phyloP scores from a whole-genome alignment of 1,284 basidiomycete species.

The Malassezia brasiliensis region DNA sequence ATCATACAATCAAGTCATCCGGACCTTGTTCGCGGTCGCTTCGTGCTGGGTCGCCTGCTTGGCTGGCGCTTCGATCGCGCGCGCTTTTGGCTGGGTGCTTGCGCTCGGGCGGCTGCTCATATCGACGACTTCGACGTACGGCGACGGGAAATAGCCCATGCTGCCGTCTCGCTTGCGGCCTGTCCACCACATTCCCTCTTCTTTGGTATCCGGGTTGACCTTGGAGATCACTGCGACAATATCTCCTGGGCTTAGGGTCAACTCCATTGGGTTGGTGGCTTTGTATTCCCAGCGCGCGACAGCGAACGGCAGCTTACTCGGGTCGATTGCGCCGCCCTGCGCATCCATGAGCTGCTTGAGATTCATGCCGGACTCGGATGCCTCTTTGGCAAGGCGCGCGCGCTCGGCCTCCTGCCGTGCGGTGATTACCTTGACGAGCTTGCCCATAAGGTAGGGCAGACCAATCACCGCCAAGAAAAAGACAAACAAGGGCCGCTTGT shows the following conservation, averaged over 20 bases:
- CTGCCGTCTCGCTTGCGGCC: conserved; percentile 85
- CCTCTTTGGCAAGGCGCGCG: conserved; percentile 49
- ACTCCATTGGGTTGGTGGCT: conserved; percentile 58
- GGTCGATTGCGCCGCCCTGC: conserved; percentile 50
- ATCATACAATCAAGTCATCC: not conserved
- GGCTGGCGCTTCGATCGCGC: not conserved
- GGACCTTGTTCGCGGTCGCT: not conserved
- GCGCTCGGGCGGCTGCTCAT: conserved; percentile 37
- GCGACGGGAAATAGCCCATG: conserved; percentile 92
- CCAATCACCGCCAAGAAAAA: conserved; percentile 95
- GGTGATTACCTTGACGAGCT: conserved; percentile 70
- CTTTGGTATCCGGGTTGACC: conserved; percentile 54
- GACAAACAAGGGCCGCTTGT: conserved; percentile 79
- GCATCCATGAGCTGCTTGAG: conserved; percentile 34
- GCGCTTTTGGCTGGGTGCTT: conserved; percentile 2
- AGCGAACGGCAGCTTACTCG: conserved; percentile 67
- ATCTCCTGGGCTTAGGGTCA: conserved; percentile 75
- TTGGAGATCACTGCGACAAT: conserved; percentile 80
- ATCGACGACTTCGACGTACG: conserved; percentile 45
- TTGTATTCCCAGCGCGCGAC: conserved; percentile 72
- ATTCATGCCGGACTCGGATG: conserved; percentile 21
- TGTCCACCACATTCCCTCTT: conserved; percentile 86
- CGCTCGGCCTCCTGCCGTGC: conserved; percentile 54
- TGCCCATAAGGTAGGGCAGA: conserved; percentile 85
- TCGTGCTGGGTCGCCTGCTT: not conserved